Percentiles rank a stretch among this genome's conserved stretches.
phyloP scores from a whole-genome alignment of 2,329 filamentous ascomycete species.

The Cladophialophora carrionii region DNA sequence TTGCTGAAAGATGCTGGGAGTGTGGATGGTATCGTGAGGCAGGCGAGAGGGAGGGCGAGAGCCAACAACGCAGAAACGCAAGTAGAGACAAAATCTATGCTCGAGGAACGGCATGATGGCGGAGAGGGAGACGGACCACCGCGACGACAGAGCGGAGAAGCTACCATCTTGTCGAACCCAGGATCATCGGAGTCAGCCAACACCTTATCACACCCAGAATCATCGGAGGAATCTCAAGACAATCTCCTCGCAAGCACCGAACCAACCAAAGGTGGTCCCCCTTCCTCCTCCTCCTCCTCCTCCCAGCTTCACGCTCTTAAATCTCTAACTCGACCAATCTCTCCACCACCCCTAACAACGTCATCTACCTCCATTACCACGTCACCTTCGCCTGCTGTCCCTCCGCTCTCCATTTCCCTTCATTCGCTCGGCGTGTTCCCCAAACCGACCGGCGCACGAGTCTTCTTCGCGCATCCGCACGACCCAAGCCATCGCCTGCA shows the following conservation, averaged over 20 bases:
- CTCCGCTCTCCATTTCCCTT: conserved; percentile 31
- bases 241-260: background rate
- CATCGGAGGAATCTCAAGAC: background rate
- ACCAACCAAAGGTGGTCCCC: background rate
- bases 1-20: conserved; percentile 45
- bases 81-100: background rate
- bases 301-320: background rate
- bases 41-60: background rate
- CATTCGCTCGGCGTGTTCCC: conserved; percentile 34
- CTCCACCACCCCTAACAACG: background rate
- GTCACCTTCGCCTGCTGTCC: background rate
- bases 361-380: background rate
- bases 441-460: conserved; percentile 24
- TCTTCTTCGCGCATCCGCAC: conserved; percentile 40
- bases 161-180: too few species aligned
- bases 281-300: background rate
- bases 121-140: background rate
- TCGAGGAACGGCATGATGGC: background rate
- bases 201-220: too few species aligned
- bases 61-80: background rate
- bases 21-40: background rate
- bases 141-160: too few species aligned
- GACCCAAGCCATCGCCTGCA: conserved; percentile 48
- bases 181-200: too few species aligned
- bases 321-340: conserved; percentile 8